These are phyloP conservation scores for Neurospora sp. DNA, from an alignment of 495 filamentous ascomycete genomes.

Conservation along the genomic window DNA sequence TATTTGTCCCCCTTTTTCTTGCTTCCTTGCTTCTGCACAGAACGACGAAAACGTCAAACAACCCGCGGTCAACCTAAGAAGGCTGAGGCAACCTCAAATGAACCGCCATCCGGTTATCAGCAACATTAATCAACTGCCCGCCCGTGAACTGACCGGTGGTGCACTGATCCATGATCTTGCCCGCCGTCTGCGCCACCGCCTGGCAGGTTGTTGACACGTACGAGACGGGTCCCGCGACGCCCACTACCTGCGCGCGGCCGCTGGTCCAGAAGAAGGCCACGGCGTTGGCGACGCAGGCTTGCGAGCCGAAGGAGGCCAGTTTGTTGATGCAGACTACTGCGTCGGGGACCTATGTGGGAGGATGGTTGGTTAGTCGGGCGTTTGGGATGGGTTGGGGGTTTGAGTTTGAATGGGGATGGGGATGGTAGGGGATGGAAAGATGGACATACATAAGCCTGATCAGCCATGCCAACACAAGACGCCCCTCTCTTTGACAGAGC, in stretches of 20 bases:
- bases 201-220: neutral
- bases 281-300: neutral
- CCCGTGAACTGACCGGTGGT: neutral
- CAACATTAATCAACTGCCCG: neutral
- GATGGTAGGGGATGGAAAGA: neutral
- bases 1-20: neutral
- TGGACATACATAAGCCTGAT: neutral
- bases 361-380: too few species aligned
- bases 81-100: neutral
- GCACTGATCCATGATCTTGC: neutral
- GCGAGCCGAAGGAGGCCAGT: neutral
- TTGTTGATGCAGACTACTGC: neutral
- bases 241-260: neutral
- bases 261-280: neutral
- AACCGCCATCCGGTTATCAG: neutral
- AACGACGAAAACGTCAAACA: too few species aligned
- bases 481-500: neutral
- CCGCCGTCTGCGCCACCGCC: neutral
- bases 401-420: neutral
- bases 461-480: neutral
- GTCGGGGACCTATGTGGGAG: neutral
- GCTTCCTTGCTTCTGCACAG: too few species aligned
- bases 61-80: neutral
- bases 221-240: neutral
- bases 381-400: too few species aligned